Base-by-base conservation (phyloP, 352 stramenopile genomes). In the Pythium oligandrum region DNA sequence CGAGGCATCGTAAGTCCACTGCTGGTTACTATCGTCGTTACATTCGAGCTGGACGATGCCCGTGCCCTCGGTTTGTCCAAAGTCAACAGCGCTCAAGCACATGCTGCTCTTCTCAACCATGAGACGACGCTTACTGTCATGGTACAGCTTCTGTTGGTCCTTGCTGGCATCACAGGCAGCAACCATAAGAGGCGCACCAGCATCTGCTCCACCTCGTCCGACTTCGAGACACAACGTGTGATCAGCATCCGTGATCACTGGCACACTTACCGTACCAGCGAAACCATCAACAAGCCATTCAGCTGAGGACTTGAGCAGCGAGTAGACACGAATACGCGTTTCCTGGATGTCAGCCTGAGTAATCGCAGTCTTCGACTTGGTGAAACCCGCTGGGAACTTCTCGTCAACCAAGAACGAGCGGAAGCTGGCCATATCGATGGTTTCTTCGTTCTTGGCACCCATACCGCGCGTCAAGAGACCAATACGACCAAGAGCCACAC, bases 341-440 rank as follows among this genome's bases (percentile, higher is more conserved):
- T 54, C 54, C 34, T 55, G 54, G 40, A 61, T 55, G n/a, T 61
- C 31, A 26, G 48, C 40, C 30, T 61, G 54, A 3, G 54, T 61
- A 34, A 61, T 49, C n/a, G 54, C 32, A 4, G 54, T 61, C 3
- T 39, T 26, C 40, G 54, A 61, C n/a, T 52, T 52, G 2, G 11
- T 38, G 17, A 56, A 62, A 9, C 48, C 37, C 6, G 36, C 44
- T 0, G 68, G 71, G 48, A 80, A 73, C 42, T 54, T 63, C 40
- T 80, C 68, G 4, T 75, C 49, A 33, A 76, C 40, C 0, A 79
- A 33, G 44, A 79, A 79, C 35, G 58, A 62, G 8, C 51, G 44
- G 12, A 52, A 64, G 42, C 65, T 60, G 6, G 59, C 52, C 7
- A 64, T 51, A 17, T 38, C 11, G 8, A 48, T 45, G 35, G 10